Base-by-base conservation (phyloP, 345 rosid species). In the Boechera stricta region DNA sequence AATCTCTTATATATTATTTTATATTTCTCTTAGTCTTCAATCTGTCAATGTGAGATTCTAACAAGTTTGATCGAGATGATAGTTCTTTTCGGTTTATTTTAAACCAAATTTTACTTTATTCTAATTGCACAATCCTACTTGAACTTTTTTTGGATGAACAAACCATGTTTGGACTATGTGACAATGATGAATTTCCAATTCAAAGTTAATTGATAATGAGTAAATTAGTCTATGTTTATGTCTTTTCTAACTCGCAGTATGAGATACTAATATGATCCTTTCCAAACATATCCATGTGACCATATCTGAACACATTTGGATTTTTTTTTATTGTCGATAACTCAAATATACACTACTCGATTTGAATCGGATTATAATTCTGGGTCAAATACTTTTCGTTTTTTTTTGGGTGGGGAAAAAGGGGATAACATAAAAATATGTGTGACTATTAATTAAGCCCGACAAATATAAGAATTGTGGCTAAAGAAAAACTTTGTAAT, bases 381-480 rank as follows among this genome's bases (percentile, higher is more conserved):
- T 56, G 39, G 21, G n/a, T 31, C 26, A 9, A 54, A 26, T 12
- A 41, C 6, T 24, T 15, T 42, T 26, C 36, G 11, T 29, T 60
- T 53, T 28, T 28, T 54, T 58, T 69, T 64, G 60, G 59, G 71
- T 52, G 77, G 77, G 67, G 11, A 57, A 24, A 77, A 77, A 38
- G 13, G 48, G 13, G 81, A 78, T 77, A 77, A 78, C 67, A 58
- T 78, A 57, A 72, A 78, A 53, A 10, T 28, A 66, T 65, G 24
- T 24, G 45, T 66, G 69, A 58, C 61, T 39, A 78, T 78, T 48
- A 72, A 72, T 49, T 72, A 78, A 72, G 32, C 77, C 73, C 81
- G 76, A 72, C 77, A 65, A 78, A 72, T 78, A 65, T n/a, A 68
- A 65, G 73, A 72, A 78, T n/a, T 78, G 48, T 78, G 53, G 77